Conservation (phyloP, 371 early-diverging fungal species). For the Syncephalastrum sp. region DNA sequence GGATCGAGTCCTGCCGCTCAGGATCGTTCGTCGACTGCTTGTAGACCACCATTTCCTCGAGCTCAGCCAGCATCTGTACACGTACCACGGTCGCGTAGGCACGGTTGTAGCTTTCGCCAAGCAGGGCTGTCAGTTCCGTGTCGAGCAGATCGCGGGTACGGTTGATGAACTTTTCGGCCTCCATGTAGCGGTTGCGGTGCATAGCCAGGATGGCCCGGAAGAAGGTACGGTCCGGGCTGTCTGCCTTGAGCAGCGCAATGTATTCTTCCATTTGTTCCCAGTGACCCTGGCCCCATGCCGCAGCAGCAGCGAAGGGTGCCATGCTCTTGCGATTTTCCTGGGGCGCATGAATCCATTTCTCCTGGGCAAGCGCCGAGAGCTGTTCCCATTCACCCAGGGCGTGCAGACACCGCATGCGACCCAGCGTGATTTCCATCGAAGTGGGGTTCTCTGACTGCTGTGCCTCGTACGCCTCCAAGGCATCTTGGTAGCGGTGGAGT, state of each 20-base stretch:
- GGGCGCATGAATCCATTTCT: slow-evolving; percentile 75
- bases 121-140: slow-evolving; percentile 84
- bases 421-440: slow-evolving; percentile 73
- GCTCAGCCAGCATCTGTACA: slow-evolving; percentile 95
- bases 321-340: slow-evolving; percentile 61
- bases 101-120: slow-evolving; percentile 94
- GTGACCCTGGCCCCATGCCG: slow-evolving; percentile 93
- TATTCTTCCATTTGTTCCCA: slow-evolving; percentile 94
- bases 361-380: slow-evolving; percentile 77
- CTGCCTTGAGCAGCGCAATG: slow-evolving; percentile 76
- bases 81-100: slow-evolving; percentile 88
- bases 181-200: slow-evolving; percentile 77
- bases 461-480: slow-evolving; percentile 83
- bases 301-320: slow-evolving; percentile 90
- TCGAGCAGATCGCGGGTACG: slow-evolving; percentile 87
- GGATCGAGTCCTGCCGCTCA: slow-evolving; percentile 76
- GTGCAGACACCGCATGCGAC: slow-evolving; percentile 93
- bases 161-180: slow-evolving; percentile 78
- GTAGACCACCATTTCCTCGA: slow-evolving; percentile 95
- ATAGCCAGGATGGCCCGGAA: slow-evolving; percentile 88
- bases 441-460: slow-evolving; percentile 79
- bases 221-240: slow-evolving; percentile 71
- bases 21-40: slow-evolving; percentile 82
- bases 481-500: slow-evolving; percentile 94
- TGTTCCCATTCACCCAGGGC: slow-evolving; percentile 94